These are phyloP conservation scores for Colletotrichum orchidophilum DNA, from an alignment of 2,329 filamentous ascomycete genomes.

Conservation along the genomic window DNA sequence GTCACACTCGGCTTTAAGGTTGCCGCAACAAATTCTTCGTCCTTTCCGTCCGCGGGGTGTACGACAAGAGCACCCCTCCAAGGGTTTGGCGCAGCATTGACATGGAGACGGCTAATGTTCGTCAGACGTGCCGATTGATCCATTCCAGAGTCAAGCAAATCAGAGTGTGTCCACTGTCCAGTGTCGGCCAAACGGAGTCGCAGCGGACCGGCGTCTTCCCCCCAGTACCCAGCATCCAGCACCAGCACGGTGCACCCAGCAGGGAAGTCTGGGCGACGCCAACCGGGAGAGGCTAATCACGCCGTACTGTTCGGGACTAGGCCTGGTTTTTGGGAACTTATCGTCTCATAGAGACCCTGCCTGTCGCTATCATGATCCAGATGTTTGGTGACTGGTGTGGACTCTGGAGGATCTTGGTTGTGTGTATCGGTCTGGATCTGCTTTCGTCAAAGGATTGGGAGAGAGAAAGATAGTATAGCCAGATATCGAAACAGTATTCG, in stretches of 20 bases:
- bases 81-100: conserved; percentile 20
- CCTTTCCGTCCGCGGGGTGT: not conserved
- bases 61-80: not conserved
- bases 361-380: conserved; percentile 6
- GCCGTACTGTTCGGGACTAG: conserved; percentile 23
- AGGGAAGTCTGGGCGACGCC: conserved; percentile 19
- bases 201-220: conserved; percentile 6
- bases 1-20: not conserved
- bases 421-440: not conserved
- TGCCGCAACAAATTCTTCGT: conserved; percentile 7
- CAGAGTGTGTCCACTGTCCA: not conserved
- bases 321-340: not conserved
- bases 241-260: not conserved
- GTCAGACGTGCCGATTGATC: conserved; percentile 30
- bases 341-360: conserved; percentile 15
- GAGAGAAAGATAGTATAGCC: not conserved
- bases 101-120: conserved; percentile 19
- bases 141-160: conserved; percentile 27
- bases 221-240: not conserved
- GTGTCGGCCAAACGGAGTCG: conserved; percentile 13
- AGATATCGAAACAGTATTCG: not conserved
- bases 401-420: not conserved
- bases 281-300: conserved; percentile 31
- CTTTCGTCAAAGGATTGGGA: not conserved
- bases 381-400: not conserved